phyloP scores from a whole-genome alignment of 75 land plant genomes.

The Selaginella tamariscina region DNA sequence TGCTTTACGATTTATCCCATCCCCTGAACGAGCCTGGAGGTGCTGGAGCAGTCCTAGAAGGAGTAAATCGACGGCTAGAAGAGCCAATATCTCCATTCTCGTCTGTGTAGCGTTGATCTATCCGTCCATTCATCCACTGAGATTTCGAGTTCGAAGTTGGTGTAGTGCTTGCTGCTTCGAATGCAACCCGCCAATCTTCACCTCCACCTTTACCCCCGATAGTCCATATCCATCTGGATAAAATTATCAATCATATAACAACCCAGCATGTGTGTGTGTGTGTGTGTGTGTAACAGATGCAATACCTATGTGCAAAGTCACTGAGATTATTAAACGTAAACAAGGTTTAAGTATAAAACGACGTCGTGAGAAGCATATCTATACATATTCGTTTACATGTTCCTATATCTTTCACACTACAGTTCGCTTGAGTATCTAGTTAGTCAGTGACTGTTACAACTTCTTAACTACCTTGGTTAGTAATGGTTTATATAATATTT shows the following conservation, averaged over 20 bases:
- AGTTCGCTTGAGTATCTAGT: too few species aligned
- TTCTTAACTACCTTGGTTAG: too few species aligned
- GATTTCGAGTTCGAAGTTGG: neutral
- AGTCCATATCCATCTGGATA: conserved; percentile 3
- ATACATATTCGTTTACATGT: too few species aligned
- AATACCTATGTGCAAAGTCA: neutral
- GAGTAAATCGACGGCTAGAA: neutral
- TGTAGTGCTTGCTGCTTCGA: conserved; percentile 45
- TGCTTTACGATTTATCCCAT: too few species aligned
- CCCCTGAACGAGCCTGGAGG: neutral
- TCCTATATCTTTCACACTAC: too few species aligned
- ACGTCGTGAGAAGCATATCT: too few species aligned
- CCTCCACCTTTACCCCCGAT: neutral
- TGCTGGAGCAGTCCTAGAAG: neutral
- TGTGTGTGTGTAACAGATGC: neutral
- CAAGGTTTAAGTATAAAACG: neutral
- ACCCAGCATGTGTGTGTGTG: neutral
- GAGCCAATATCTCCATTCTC: neutral
- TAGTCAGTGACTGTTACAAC: too few species aligned
- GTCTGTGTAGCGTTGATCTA: neutral
- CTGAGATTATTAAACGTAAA: neutral
- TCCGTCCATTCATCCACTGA: neutral
- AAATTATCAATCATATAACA: neutral
- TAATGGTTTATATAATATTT: too few species aligned
- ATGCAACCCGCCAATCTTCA: conserved; percentile 92